Percentiles rank a stretch among this genome's conserved stretches.
phyloP scores from a whole-genome alignment of 208 protist species.

The Leptomonas pyrrhocoris region DNA sequence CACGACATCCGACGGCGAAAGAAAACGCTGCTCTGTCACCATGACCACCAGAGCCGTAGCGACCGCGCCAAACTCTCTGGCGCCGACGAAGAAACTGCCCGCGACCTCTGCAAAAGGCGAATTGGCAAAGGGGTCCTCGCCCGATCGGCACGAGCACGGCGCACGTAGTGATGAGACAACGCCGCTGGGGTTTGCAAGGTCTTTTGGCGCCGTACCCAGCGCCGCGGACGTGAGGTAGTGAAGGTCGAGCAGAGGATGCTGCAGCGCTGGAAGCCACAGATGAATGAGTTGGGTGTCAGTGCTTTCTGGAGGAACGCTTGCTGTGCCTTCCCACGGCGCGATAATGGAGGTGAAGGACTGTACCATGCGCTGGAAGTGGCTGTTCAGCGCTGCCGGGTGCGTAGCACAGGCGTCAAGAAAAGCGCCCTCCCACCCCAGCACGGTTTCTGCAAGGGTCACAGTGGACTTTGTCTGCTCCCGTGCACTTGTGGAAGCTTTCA shows the following conservation, averaged over 20 bases:
- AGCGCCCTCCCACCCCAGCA: conserved; percentile 15
- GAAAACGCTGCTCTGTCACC: conserved; percentile 56
- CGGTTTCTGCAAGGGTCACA: neutral
- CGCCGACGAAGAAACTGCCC: conserved; percentile 15
- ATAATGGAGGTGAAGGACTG: conserved; percentile 13
- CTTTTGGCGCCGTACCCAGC: neutral
- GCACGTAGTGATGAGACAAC: neutral
- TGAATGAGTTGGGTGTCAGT: conserved; percentile 11
- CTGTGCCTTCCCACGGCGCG: neutral
- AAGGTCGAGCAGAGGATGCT: conserved; percentile 49
- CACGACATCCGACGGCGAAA: conserved; percentile 63
- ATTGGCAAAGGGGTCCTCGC: conserved; percentile 2
- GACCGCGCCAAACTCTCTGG: neutral
- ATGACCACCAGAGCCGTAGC: conserved; percentile 49
- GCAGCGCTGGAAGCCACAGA: conserved; percentile 72
- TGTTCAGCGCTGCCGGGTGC: conserved; percentile 7
- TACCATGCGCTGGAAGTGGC: conserved; percentile 16
- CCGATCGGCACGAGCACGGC: neutral
- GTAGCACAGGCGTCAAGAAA: conserved; percentile 6
- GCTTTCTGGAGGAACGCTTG: neutral
- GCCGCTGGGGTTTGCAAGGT: neutral
- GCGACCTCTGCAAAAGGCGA: neutral
- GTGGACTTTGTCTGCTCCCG: neutral
- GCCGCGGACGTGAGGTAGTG: conserved; percentile 14
- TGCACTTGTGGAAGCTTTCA: neutral